Conservation (phyloP, 2,329 filamentous ascomycete genomes). For the Acarospora socialis region DNA sequence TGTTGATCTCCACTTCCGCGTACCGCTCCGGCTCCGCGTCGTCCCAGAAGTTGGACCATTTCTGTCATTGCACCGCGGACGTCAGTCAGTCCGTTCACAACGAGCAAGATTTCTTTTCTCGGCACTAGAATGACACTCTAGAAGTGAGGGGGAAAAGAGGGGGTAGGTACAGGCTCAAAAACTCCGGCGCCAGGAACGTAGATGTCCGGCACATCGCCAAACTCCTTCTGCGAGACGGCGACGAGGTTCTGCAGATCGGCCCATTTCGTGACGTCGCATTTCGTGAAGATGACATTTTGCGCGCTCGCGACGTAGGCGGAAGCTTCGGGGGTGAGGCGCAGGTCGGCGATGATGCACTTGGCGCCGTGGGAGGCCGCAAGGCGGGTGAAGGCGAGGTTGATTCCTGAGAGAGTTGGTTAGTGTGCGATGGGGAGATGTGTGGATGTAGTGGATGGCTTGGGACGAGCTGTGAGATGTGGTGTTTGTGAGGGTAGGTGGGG, state of each 20-base stretch:
- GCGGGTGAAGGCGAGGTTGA: constrained; percentile 20
- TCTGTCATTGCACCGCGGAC: constrained; percentile 2
- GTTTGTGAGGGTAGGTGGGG: no score
- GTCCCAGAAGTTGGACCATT: constrained; percentile 24
- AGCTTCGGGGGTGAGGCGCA: constrained; percentile 21
- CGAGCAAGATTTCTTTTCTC: no score
- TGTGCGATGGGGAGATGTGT: no score
- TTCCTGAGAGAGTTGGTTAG: constrained; percentile 14
- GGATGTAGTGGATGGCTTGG: no score
- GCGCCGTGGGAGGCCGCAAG: constrained; percentile 13
- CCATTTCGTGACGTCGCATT: constrained; percentile 23
- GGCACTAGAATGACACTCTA: no score
- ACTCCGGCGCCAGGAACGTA: constrained; percentile 25
- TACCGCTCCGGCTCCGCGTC: constrained; percentile 23
- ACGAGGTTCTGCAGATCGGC: constrained; percentile 19
- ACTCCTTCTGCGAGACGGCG: constrained; percentile 15
- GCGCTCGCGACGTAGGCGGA: constrained; percentile 15
- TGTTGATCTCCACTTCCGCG: constrained; percentile 22
- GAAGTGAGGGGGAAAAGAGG: neutral
- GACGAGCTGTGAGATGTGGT: no score
- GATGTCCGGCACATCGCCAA: constrained; percentile 24
- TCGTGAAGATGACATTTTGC: constrained; percentile 16
- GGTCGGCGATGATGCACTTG: constrained; percentile 23
- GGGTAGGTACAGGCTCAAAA: constrained; percentile 23
- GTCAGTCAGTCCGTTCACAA: neutral